Percentiles rank a stretch among this genome's conserved stretches.
Evolutionary conservation across 768 basidiomycete genomes (phyloP).

Genomic region (Clitopilus passeckerianus): DNA sequence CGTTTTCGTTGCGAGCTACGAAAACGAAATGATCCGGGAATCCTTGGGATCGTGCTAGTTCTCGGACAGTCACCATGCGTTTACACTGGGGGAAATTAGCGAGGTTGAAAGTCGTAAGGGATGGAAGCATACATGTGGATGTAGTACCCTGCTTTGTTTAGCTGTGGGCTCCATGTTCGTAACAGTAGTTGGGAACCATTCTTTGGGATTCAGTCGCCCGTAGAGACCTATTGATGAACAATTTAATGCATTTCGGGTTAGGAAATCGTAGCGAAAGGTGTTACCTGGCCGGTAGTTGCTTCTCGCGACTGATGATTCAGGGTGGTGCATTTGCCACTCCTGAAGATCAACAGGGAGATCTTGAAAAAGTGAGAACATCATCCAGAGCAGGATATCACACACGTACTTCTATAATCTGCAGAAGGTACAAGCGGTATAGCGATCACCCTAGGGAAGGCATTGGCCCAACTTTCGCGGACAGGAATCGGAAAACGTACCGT

Average conservation of each 20-base stretch:
- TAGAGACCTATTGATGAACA: conserved; percentile 28
- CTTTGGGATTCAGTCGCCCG: conserved; percentile 51
- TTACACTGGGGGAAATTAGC: conserved; percentile 39
- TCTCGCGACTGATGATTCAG: conserved; percentile 51
- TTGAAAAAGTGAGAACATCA: conserved; percentile 11
- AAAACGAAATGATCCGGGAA: conserved; percentile 76
- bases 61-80: conserved; percentile 70
- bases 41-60: conserved; percentile 77
- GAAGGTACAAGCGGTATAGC: conserved; percentile 48
- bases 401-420: conserved; percentile 65
- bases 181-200: conserved; percentile 68
- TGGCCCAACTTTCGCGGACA: neutral
- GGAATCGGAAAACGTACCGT: conserved; percentile 34
- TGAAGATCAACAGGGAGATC: conserved; percentile 38
- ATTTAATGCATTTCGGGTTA: neutral
- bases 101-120: neutral
- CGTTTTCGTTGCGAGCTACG: conserved; percentile 40
- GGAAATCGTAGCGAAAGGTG: conserved; percentile 1
- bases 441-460: conserved; percentile 38
- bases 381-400: neutral
- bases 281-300: conserved; percentile 47
- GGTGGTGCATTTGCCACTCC: conserved; percentile 61
- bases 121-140: conserved; percentile 48
- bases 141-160: conserved; percentile 67
- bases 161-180: conserved; percentile 78